Evolutionary conservation across 164 flowering plant species (phyloP).

Genomic region (Berberis vulgaris): DNA sequence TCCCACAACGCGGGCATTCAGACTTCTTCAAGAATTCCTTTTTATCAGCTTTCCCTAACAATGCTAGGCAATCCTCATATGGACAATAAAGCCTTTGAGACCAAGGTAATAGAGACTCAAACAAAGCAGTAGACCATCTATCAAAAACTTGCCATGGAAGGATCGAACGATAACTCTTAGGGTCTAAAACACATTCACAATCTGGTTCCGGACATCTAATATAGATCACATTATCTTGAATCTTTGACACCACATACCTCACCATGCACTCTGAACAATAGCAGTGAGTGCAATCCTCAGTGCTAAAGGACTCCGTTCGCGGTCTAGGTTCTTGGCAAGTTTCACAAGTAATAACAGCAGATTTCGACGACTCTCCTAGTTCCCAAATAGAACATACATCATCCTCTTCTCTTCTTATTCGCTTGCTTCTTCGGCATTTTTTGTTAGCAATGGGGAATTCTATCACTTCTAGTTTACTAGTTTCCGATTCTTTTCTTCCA

Average conservation of each 20-base stretch:
- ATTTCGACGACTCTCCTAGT: conserved; percentile 8
- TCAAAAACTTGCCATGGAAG: neutral
- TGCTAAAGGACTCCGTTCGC: conserved; percentile 7
- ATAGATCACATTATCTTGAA: neutral
- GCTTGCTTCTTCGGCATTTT: too few species aligned
- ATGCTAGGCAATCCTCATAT: neutral
- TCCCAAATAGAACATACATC: neutral
- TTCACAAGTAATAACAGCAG: conserved; percentile 23
- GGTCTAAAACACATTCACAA: neutral
- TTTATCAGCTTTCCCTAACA: neutral
- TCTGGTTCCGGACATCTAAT: neutral
- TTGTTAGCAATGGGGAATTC: too few species aligned
- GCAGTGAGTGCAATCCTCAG: conserved; percentile 29
- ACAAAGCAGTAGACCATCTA: too few species aligned
- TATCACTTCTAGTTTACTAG: too few species aligned
- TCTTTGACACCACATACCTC: neutral
- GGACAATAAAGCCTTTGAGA: neutral
- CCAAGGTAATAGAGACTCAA: too few species aligned
- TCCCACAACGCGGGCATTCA: neutral
- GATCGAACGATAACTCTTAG: neutral
- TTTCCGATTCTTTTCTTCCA: too few species aligned
- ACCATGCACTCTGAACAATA: neutral
- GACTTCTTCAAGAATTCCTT: neutral
- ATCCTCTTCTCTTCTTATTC: too few species aligned
- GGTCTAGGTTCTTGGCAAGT: conserved; percentile 26